phyloP scores from a whole-genome alignment of 2,329 filamentous ascomycete species.

The Purpureocillium takamizusanense region DNA sequence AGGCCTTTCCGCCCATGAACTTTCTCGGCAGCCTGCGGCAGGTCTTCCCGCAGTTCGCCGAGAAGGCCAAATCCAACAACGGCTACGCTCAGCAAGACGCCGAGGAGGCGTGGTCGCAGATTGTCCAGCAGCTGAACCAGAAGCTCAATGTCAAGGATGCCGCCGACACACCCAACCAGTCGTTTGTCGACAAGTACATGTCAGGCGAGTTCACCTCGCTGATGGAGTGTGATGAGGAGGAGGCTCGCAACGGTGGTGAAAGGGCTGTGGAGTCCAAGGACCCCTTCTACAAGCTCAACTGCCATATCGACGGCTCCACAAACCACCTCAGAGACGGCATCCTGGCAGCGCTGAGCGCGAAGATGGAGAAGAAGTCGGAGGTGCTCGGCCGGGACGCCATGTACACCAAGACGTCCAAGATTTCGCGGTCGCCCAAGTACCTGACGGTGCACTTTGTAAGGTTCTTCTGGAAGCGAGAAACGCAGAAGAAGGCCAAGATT shows the following conservation, averaged over 20 bases:
- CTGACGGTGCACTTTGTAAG: slow-evolving; percentile 94
- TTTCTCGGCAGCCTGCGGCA: slow-evolving; percentile 75
- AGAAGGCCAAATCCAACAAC: slow-evolving; percentile 71
- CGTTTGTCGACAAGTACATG: slow-evolving; percentile 88
- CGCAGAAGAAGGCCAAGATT: slow-evolving; percentile 98
- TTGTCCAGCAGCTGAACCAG: slow-evolving; percentile 71
- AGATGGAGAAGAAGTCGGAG: slow-evolving; percentile 83
- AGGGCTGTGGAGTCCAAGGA: slow-evolving; percentile 60
- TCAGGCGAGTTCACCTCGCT: slow-evolving; percentile 69
- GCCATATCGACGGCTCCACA: slow-evolving; percentile 79
- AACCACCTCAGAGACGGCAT: slow-evolving; percentile 92
- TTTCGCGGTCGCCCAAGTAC: slow-evolving; percentile 87
- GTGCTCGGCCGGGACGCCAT: slow-evolving; percentile 66
- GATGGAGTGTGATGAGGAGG: slow-evolving; percentile 76
- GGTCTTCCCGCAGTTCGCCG: slow-evolving; percentile 86
- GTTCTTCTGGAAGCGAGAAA: slow-evolving; percentile 95
- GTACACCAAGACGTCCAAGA: slow-evolving; percentile 88
- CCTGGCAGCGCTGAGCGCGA: slow-evolving; percentile 69
- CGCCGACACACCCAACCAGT: slow-evolving; percentile 40
- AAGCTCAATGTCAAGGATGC: slow-evolving; percentile 60
- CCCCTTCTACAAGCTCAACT: slow-evolving; percentile 84
- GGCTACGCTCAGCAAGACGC: slow-evolving; percentile 97
- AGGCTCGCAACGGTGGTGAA: slow-evolving; percentile 67
- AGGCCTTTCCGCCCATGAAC: slow-evolving; percentile 72
- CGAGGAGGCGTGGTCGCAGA: slow-evolving; percentile 96